Percentiles rank a stretch among this genome's conserved stretches.
Conservation (phyloP, 768 basidiomycete species). For the Mrakia frigida region DNA sequence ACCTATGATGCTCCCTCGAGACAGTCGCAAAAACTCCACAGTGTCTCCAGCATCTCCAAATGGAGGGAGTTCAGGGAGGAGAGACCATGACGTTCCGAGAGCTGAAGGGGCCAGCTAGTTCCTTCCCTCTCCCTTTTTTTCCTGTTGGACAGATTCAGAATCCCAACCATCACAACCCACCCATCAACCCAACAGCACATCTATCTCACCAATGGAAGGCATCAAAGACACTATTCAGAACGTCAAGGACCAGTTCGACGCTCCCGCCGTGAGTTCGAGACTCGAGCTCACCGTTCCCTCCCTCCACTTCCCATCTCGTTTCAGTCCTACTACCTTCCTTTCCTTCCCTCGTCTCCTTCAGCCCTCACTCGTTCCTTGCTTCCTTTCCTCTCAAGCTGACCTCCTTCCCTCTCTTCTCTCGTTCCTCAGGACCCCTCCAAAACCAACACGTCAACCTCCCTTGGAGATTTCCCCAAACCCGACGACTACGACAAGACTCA, state of each 20-base stretch:
- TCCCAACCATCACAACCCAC: background rate
- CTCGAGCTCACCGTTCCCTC: background rate
- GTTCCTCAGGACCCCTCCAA: background rate
- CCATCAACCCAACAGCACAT: background rate
- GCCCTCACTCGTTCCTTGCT: background rate
- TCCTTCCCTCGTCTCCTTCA: background rate
- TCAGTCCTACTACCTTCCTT: background rate
- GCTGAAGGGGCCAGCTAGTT: no score
- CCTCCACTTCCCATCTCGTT: background rate
- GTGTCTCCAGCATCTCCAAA: no score
- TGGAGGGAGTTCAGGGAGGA: no score
- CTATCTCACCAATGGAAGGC: background rate
- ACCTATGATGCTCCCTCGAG: no score
- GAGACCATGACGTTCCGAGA: no score
- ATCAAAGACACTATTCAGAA: background rate
- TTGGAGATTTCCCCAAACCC: slow-evolving; percentile 22
- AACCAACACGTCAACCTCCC: background rate
- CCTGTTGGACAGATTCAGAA: no score
- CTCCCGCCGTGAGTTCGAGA: background rate
- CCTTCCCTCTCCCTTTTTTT: no score
- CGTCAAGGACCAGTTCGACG: slow-evolving; percentile 1
- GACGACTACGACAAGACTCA: slow-evolving; percentile 22
- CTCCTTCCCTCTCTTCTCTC: background rate
- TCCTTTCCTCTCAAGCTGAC: no score
- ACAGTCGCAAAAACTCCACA: no score